A percentile compares a stretch with the other conserved stretches of the same genome.
phyloP scores from a whole-genome alignment of 345 rosid species.

The Gossypium herbaceum region DNA sequence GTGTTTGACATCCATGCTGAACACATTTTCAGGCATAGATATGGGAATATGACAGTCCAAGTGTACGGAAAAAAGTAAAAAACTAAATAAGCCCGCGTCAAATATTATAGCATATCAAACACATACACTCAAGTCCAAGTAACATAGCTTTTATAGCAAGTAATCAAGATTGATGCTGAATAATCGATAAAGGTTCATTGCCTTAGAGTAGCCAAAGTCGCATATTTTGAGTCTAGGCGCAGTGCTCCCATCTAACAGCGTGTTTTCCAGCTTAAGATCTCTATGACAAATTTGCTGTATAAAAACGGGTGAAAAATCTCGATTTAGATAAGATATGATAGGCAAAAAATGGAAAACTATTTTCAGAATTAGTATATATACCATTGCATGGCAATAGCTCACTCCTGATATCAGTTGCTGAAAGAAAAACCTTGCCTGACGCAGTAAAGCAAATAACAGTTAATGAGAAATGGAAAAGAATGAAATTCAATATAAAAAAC shows the following conservation, averaged over 20 bases:
- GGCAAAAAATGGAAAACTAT: not conserved
- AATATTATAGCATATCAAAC: not conserved
- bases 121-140: not conserved
- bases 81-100: no score
- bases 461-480: not conserved
- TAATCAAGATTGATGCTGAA: not conserved
- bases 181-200: conserved; percentile 12
- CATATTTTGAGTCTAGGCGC: conserved; percentile 85
- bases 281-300: conserved; percentile 82
- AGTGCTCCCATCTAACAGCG: conserved; percentile 72
- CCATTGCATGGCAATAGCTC: conserved; percentile 88
- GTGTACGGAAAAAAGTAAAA: no score
- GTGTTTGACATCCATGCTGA: not conserved
- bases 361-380: conserved; percentile 18
- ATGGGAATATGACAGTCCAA: not conserved
- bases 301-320: not conserved
- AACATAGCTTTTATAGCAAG: not conserved
- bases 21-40: not conserved
- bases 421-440: conserved; percentile 81
- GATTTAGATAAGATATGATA: not conserved
- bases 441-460: not conserved
- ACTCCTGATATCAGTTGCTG: conserved; percentile 93
- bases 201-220: conserved; percentile 89
- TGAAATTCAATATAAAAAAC: conserved; percentile 5
- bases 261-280: conserved; percentile 92